Conservation (phyloP, 805 yeast genomes). For the Sugiyamaella qingdaonensis region DNA sequence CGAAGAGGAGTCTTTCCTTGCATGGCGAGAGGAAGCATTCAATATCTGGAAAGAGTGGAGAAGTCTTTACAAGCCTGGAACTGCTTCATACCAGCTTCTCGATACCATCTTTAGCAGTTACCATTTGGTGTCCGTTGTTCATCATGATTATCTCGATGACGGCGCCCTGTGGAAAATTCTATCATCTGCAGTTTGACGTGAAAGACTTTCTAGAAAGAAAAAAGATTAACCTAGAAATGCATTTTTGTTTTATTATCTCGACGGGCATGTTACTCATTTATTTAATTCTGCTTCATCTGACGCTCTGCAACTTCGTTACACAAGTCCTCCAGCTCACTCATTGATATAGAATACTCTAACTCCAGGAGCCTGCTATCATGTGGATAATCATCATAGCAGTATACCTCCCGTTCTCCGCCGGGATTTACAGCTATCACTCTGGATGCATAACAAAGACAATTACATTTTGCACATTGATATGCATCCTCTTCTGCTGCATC, state of each 20-base stretch:
- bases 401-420: conserved; percentile 5
- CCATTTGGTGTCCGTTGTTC: conserved; percentile 77
- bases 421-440: conserved; percentile 16
- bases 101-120: conserved; percentile 57
- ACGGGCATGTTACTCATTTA: no score
- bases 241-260: no score
- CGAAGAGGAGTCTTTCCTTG: conserved; percentile 86
- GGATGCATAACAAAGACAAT: conserved; percentile 23
- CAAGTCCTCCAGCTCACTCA: not conserved
- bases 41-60: conserved; percentile 92
- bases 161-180: conserved; percentile 67
- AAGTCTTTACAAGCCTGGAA: conserved; percentile 57
- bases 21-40: conserved; percentile 96
- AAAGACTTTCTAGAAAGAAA: not conserved
- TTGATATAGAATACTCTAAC: conserved; percentile 4
- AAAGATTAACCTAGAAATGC: no score
- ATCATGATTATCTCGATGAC: conserved; percentile 75
- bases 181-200: not conserved
- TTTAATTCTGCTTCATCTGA: not conserved
- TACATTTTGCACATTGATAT: conserved; percentile 23
- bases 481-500: conserved; percentile 21
- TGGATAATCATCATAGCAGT: conserved; percentile 16
- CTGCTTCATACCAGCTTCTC: conserved; percentile 56
- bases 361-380: not conserved
- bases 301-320: conserved; percentile 1